Conservation (phyloP, 2,329 filamentous ascomycete species). For the Pseudogymnoascus sp. region DNA sequence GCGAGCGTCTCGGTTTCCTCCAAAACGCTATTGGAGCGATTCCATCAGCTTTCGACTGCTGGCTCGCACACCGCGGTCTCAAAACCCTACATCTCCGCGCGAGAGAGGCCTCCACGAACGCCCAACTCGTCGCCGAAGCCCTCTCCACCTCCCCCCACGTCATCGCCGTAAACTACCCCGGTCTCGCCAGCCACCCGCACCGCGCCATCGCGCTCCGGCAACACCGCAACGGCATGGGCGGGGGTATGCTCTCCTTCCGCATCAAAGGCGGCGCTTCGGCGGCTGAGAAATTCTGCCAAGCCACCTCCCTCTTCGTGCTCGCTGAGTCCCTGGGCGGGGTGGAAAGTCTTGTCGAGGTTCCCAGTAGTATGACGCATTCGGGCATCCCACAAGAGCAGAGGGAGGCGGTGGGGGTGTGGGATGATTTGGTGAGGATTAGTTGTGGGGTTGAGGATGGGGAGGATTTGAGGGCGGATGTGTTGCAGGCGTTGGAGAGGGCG, state of each 20-base stretch:
- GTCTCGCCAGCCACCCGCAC: constrained; percentile 78
- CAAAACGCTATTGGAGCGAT: constrained; percentile 97
- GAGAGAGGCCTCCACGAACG: constrained; percentile 75
- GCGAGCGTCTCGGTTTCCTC: constrained; percentile 72
- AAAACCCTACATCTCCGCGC: constrained; percentile 95
- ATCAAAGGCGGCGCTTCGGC: constrained; percentile 78
- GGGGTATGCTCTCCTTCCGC: constrained; percentile 96
- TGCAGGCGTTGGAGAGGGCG: constrained; percentile 73
- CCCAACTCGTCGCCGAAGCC: constrained; percentile 63
- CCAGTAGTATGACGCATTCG: constrained; percentile 92
- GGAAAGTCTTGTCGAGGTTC: constrained; percentile 85
- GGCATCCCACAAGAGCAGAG: constrained; percentile 86
- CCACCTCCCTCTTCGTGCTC: constrained; percentile 81
- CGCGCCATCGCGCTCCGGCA: constrained; percentile 78
- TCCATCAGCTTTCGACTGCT: constrained; percentile 90
- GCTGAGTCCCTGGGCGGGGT: constrained; percentile 90
- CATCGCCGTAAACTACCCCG: constrained; percentile 90
- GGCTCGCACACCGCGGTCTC: constrained; percentile 92
- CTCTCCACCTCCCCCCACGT: constrained; percentile 76
- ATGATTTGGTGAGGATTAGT: constrained; percentile 87
- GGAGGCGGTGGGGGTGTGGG: constrained; percentile 87
- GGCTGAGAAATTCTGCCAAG: constrained; percentile 85
- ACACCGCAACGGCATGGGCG: constrained; percentile 88
- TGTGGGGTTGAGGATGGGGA: constrained; percentile 87
- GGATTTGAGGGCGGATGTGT: constrained; percentile 73